Evolutionary conservation across 768 basidiomycete genomes (phyloP).

Genomic region (Phanerodontia chrysosporium): DNA sequence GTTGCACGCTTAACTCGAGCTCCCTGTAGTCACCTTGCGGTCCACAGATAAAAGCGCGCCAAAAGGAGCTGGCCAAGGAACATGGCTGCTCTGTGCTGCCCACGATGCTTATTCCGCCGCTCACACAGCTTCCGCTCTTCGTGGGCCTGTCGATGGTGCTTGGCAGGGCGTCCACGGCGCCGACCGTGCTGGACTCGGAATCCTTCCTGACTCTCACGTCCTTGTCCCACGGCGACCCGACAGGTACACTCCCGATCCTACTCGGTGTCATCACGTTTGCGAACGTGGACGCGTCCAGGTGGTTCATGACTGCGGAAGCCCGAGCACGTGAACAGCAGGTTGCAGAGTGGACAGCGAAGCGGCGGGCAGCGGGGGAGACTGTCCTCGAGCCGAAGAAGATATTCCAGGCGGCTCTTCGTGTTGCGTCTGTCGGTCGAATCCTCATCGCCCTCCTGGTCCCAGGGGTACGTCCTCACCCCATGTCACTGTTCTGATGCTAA

Average conservation of each 20-base stretch:
- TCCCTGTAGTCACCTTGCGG: neutral
- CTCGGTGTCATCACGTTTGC: slow-evolving; percentile 73
- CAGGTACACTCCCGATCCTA: slow-evolving; percentile 61
- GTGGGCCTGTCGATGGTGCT: slow-evolving; percentile 60
- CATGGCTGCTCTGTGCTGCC: slow-evolving; percentile 53
- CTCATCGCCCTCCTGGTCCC: slow-evolving; percentile 64
- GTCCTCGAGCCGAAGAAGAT: slow-evolving; percentile 44
- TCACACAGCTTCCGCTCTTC: slow-evolving; percentile 73
- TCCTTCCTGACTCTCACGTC: slow-evolving; percentile 72
- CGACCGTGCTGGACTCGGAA: slow-evolving; percentile 70
- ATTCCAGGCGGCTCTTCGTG: slow-evolving; percentile 51
- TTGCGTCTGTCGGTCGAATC: slow-evolving; percentile 62
- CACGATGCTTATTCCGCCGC: slow-evolving; percentile 56
- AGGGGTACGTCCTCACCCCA: slow-evolving; percentile 45
- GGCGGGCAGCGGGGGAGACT: slow-evolving; percentile 37
- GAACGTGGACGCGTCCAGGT: slow-evolving; percentile 73
- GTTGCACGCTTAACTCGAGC: neutral
- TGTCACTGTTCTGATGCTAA: neutral
- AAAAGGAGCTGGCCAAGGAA: slow-evolving; percentile 55
- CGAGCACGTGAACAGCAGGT: slow-evolving; percentile 45
- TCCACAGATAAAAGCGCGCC: slow-evolving; percentile 47
- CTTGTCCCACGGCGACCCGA: slow-evolving; percentile 67
- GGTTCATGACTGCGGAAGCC: slow-evolving; percentile 62
- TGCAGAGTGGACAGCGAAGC: slow-evolving; percentile 44
- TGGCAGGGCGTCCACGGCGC: slow-evolving; percentile 48